A percentile compares a stretch with the other conserved stretches of the same genome.
Conservation (phyloP, 768 basidiomycete genomes). For the Lactarius psammicola region DNA sequence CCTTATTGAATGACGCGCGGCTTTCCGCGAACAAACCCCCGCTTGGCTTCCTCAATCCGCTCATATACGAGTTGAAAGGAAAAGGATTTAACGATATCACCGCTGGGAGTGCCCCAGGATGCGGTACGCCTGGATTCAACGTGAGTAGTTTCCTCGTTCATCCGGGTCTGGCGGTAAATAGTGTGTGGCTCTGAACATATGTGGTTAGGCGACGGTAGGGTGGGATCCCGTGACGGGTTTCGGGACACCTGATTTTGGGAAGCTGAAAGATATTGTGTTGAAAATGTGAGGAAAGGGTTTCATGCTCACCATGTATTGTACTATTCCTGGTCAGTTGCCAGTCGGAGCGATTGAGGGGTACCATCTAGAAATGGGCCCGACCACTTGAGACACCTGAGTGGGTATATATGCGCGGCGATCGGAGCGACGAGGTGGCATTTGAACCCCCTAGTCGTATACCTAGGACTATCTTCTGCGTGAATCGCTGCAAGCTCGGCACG, state of each 20-base stretch:
- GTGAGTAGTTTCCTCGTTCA: conserved; percentile 36
- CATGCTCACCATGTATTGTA: too few species aligned
- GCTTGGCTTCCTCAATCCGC: conserved; percentile 68
- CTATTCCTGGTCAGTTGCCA: too few species aligned
- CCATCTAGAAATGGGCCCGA: too few species aligned
- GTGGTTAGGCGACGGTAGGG: conserved; percentile 45
- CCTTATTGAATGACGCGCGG: conserved; percentile 52
- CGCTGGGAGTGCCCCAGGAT: conserved; percentile 47
- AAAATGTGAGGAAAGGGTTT: neutral
- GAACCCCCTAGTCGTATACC: too few species aligned
- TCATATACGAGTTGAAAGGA: conserved; percentile 49
- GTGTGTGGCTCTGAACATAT: neutral
- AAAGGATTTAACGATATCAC: conserved; percentile 59
- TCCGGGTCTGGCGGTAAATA: too few species aligned
- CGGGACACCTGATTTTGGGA: conserved; percentile 53
- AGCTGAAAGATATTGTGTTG: conserved; percentile 42
- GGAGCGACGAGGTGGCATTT: too few species aligned
- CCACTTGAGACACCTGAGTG: too few species aligned
- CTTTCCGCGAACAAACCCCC: conserved; percentile 42
- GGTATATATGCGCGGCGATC: too few species aligned
- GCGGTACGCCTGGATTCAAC: conserved; percentile 66
- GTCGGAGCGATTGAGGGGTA: too few species aligned
- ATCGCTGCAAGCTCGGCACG: too few species aligned
- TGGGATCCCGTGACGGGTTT: conserved; percentile 59
- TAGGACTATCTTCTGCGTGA: too few species aligned